Evolutionary conservation across 2,329 filamentous ascomycete genomes (phyloP).

Genomic region (Ascochyta koolunga): DNA sequence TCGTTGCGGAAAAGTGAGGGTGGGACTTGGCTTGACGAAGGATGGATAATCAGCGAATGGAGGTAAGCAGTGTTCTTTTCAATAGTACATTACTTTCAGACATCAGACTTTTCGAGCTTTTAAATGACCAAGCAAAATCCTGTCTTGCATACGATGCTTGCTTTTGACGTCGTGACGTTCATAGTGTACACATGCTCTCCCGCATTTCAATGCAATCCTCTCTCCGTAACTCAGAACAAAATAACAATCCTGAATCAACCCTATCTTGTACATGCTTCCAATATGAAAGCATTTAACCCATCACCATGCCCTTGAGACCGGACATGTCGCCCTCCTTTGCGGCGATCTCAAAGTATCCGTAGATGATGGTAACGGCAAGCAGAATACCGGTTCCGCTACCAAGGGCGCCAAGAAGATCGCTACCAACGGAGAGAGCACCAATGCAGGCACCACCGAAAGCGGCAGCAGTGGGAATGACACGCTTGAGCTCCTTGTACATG

Average conservation of each 20-base stretch:
- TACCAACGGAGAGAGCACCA: conserved; percentile 92
- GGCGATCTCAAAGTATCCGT: conserved; percentile 98
- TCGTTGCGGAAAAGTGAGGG: conserved; percentile 29
- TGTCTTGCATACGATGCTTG: conserved; percentile 4
- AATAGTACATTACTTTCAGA: conserved; percentile 18
- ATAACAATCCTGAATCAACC: conserved; percentile 10
- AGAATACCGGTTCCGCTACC: conserved; percentile 98
- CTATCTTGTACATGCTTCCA: not conserved
- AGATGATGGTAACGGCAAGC: conserved; percentile 99
- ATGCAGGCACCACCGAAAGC: conserved; percentile 99
- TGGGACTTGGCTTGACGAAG: not conserved
- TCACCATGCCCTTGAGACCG: conserved; percentile 72
- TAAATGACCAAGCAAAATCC: conserved; percentile 7
- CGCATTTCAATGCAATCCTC: conserved; percentile 15
- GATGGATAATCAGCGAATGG: not conserved
- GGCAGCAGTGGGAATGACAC: conserved; percentile 96
- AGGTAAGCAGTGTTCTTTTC: not conserved
- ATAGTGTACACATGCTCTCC: conserved; percentile 20
- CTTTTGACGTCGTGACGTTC: conserved; percentile 17
- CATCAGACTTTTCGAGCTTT: conserved; percentile 15
- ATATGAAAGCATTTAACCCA: conserved; percentile 48
- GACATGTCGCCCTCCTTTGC: conserved; percentile 97
- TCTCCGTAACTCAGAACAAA: conserved; percentile 14
- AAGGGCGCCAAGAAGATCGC: conserved; percentile 92
- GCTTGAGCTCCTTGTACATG: conserved; percentile 99